phyloP scores from a whole-genome alignment of 306 rosid genomes.

The Potentilla sterilis region DNA sequence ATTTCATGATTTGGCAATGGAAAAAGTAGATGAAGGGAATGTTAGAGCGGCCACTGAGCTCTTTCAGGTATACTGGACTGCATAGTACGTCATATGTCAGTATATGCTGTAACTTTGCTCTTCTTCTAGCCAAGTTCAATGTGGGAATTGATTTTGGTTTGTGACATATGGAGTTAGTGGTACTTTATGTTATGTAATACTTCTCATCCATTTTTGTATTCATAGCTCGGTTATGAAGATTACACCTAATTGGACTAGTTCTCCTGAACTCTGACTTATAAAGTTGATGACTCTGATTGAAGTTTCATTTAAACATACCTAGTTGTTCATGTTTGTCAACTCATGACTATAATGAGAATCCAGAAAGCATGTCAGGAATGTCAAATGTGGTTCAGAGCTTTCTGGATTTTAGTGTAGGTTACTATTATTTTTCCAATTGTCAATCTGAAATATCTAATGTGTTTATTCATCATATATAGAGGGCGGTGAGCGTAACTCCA shows the following conservation, averaged over 20 bases:
- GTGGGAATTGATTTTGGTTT: background rate
- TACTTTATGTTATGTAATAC: background rate
- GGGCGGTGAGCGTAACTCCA: constrained; percentile 82
- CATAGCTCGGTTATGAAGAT: background rate
- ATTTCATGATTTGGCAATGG: constrained; percentile 71
- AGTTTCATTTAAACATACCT: background rate
- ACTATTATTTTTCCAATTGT: background rate
- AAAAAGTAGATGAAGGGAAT: constrained; percentile 71
- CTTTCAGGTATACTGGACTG: constrained; percentile 53
- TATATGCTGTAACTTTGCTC: background rate
- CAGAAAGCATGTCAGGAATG: background rate
- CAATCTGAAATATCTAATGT: constrained; percentile 12
- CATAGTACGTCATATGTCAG: background rate
- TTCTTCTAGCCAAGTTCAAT: background rate
- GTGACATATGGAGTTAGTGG: background rate
- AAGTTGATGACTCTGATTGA: background rate
- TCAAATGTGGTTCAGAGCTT: background rate
- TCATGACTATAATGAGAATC: background rate
- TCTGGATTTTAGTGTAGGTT: background rate
- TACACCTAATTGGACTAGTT: background rate
- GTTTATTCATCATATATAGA: constrained; percentile 38
- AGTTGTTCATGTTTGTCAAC: background rate
- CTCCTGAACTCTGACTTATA: background rate
- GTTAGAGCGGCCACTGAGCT: constrained; percentile 71
- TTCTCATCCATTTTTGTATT: background rate